Percentiles rank a stretch among this genome's conserved stretches.
Evolutionary conservation across 495 filamentous ascomycete species (phyloP).

Genomic region (Penicillium mononematosum): DNA sequence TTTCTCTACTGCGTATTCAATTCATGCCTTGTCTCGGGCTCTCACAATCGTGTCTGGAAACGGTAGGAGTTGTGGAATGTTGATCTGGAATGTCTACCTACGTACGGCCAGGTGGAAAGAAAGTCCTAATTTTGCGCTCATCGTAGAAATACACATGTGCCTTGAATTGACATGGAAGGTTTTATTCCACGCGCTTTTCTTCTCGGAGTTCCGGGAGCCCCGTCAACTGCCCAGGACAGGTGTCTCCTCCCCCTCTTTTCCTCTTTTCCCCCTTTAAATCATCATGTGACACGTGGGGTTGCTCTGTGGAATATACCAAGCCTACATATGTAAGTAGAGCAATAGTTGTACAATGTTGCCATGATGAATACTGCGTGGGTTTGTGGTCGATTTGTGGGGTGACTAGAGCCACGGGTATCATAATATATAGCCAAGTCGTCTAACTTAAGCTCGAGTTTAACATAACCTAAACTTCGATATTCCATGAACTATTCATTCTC

Average conservation of each 20-base stretch:
- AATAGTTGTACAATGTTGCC: neutral
- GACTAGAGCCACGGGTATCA: neutral
- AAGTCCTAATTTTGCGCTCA: neutral
- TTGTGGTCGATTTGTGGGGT: neutral
- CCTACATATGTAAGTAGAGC: neutral
- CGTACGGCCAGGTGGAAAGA: neutral
- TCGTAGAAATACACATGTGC: neutral
- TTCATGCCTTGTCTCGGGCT: neutral
- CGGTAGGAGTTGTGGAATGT: conserved; percentile 1
- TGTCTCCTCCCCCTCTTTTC: neutral
- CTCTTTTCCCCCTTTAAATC: neutral
- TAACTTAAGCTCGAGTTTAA: neutral
- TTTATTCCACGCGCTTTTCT: neutral
- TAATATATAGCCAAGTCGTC: neutral
- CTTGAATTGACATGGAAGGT: neutral
- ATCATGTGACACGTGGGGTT: neutral
- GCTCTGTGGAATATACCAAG: neutral
- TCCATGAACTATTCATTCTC: neutral
- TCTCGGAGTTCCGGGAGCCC: neutral
- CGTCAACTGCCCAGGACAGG: neutral
- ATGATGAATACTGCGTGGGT: neutral
- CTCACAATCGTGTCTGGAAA: neutral
- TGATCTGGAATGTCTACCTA: conserved; percentile 4
- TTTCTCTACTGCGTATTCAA: neutral
- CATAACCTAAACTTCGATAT: neutral